Evolutionary conservation across 2,329 filamentous ascomycete genomes (phyloP).

Genomic region (Malbranchea cinnamomea): DNA sequence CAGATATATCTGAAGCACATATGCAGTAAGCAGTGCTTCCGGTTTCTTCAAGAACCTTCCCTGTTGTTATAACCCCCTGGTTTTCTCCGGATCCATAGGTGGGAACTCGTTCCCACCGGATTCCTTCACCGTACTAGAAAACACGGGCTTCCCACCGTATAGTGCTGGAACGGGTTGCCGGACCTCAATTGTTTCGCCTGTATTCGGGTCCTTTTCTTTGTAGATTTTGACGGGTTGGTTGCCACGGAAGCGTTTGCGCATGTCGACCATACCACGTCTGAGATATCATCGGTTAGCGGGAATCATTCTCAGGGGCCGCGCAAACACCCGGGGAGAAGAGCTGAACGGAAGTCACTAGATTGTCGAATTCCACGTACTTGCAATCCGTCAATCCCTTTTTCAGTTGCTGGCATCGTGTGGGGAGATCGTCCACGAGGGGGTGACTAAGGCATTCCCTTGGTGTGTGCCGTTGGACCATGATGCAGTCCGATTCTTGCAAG

Average conservation of each 20-base stretch:
- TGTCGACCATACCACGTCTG: constrained; percentile 79
- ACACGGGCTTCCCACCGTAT: constrained; percentile 64
- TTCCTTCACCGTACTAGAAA: constrained; percentile 48
- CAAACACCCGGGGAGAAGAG: not conserved
- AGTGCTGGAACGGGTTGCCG: constrained; percentile 45
- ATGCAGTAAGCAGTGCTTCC: not conserved
- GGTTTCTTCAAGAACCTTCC: not conserved
- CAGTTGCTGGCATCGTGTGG: constrained; percentile 78
- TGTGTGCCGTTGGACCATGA: constrained; percentile 77
- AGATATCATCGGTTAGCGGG: not conserved
- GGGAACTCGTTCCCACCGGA: constrained; percentile 54
- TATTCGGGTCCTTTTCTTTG: constrained; percentile 39
- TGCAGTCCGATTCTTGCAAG: constrained; percentile 90
- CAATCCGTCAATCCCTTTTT: constrained; percentile 89
- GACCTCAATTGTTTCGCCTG: constrained; percentile 13
- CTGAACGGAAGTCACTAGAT: not conserved
- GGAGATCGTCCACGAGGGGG: constrained; percentile 67
- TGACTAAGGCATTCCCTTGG: constrained; percentile 77
- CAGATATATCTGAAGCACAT: too few species aligned
- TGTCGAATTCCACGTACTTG: constrained; percentile 37
- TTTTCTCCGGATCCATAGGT: constrained; percentile 34
- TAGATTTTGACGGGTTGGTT: constrained; percentile 70
- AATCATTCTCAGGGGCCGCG: not conserved
- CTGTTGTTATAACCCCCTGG: constrained; percentile 24
- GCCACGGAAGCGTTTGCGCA: constrained; percentile 94